Percentiles rank a stretch among this genome's conserved stretches.
These are phyloP conservation scores for Nothophoma quercina DNA, from an alignment of 2,329 filamentous ascomycete species.

Conservation along the genomic window DNA sequence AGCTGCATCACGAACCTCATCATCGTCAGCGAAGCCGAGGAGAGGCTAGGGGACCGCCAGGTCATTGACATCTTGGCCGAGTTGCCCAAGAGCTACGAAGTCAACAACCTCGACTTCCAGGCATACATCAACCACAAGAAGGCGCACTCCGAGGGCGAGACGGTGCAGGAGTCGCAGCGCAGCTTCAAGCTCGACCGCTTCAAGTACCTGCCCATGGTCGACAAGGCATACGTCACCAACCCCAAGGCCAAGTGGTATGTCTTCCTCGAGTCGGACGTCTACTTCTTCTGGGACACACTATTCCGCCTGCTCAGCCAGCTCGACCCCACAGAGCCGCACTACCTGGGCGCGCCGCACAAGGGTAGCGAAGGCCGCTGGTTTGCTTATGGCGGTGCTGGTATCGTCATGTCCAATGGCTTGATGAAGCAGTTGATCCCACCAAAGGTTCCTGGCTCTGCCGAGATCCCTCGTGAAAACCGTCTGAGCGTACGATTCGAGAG, in stretches of 20 bases:
- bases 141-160: conserved; percentile 46
- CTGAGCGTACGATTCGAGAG: conserved; percentile 42
- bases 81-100: conserved; percentile 54
- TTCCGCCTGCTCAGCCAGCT: conserved; percentile 52
- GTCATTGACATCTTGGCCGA: conserved; percentile 59
- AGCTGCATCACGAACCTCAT: conserved; percentile 63
- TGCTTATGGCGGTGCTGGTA: conserved; percentile 56
- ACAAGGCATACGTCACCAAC: conserved; percentile 55
- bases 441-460: conserved; percentile 31
- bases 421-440: conserved; percentile 57
- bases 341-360: conserved; percentile 50
- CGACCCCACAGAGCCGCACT: conserved; percentile 47
- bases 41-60: conserved; percentile 59
- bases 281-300: conserved; percentile 51
- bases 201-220: conserved; percentile 66
- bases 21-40: conserved; percentile 67
- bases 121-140: conserved; percentile 58
- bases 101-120: conserved; percentile 60
- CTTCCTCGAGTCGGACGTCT: conserved; percentile 50
- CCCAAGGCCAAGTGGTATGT: conserved; percentile 50
- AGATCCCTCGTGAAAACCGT: conserved; percentile 40
- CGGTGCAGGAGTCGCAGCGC: conserved; percentile 57
- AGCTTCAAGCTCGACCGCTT: conserved; percentile 66
- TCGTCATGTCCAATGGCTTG: conserved; percentile 58
- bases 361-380: conserved; percentile 46